phyloP scores from a whole-genome alignment of 2,329 filamentous ascomycete species.

The Colletotrichum cordylinicola region DNA sequence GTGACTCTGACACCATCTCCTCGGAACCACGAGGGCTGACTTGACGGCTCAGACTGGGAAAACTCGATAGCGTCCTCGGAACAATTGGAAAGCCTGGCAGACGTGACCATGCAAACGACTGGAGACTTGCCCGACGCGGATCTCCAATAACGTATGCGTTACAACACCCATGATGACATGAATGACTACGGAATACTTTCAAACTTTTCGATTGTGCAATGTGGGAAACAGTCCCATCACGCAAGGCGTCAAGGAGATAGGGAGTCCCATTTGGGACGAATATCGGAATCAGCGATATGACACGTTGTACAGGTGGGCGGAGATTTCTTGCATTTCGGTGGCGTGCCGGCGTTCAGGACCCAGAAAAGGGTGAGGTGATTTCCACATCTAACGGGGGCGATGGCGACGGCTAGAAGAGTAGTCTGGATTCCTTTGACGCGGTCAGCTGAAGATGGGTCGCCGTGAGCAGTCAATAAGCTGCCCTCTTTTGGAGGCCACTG shows the following conservation, averaged over 20 bases:
- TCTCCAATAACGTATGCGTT: conserved; percentile 25
- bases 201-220: neutral
- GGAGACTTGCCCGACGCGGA: conserved; percentile 44
- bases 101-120: conserved; percentile 47
- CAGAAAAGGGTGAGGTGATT: conserved; percentile 1
- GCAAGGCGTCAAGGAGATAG: conserved; percentile 16
- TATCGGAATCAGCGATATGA: neutral
- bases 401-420: neutral
- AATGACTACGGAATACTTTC: conserved; percentile 10
- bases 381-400: neutral
- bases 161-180: conserved; percentile 14
- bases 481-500: neutral
- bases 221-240: conserved; percentile 10
- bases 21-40: conserved; percentile 40
- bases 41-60: conserved; percentile 55
- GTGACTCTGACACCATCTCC: conserved; percentile 40
- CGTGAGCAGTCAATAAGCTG: neutral
- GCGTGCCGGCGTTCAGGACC: conserved; percentile 13
- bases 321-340: conserved; percentile 16
- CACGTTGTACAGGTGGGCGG: conserved; percentile 1
- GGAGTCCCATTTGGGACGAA: neutral
- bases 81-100: conserved; percentile 55
- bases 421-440: neutral
- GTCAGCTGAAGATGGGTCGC: neutral
- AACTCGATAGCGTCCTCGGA: conserved; percentile 61